Evolutionary conservation across 768 basidiomycete genomes (phyloP).

Genomic region (Piloderma croceum): DNA sequence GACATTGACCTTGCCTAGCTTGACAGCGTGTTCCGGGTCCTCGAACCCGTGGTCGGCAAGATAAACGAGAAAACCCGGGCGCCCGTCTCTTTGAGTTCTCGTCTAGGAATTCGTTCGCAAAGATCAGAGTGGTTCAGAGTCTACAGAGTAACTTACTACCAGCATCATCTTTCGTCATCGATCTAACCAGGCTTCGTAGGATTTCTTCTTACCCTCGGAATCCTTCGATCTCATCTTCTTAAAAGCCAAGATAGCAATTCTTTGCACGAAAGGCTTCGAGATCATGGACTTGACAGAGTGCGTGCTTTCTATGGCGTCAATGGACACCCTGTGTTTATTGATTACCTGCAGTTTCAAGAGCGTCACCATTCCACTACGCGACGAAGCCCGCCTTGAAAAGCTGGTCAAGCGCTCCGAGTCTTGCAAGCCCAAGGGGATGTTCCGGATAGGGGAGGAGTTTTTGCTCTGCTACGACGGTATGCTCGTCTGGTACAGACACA

Average conservation of each 20-base stretch:
- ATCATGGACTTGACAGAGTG: slow-evolving; percentile 96
- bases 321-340: not conserved
- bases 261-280: slow-evolving; percentile 92
- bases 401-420: slow-evolving; percentile 78
- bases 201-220: slow-evolving; percentile 91
- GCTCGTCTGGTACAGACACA: slow-evolving; percentile 13
- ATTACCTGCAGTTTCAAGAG: slow-evolving; percentile 66
- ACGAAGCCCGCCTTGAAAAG: slow-evolving; percentile 58
- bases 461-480: slow-evolving; percentile 86
- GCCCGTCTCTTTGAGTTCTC: slow-evolving; percentile 63
- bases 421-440: slow-evolving; percentile 84
- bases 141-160: slow-evolving; percentile 50
- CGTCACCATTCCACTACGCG: slow-evolving; percentile 82
- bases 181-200: slow-evolving; percentile 29
- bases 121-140: slow-evolving; percentile 93
- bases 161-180: not conserved
- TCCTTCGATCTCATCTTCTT: slow-evolving; percentile 89
- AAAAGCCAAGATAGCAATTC: slow-evolving; percentile 87
- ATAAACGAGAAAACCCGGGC: slow-evolving; percentile 73
- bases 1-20: no score
- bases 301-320: slow-evolving; percentile 19
- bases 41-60: slow-evolving; percentile 94
- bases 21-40: slow-evolving; percentile 91
- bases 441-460: slow-evolving; percentile 85
- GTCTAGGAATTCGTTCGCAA: slow-evolving; percentile 71